Conservation (phyloP, 768 basidiomycete genomes). For the Boletus pseudopeckii region DNA sequence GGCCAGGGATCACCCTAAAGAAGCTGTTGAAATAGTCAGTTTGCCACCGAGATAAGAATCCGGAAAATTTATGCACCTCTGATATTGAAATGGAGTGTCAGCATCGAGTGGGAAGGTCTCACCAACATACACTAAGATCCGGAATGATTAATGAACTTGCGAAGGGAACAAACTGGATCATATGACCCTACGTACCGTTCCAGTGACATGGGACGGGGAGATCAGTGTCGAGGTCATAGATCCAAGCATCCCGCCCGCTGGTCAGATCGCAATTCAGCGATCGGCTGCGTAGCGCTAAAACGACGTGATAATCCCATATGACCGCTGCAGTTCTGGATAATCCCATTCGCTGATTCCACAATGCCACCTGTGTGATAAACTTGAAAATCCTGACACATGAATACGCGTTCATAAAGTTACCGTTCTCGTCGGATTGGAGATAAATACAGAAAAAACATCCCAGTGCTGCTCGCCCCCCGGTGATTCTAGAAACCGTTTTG, state of each 20-base stretch:
- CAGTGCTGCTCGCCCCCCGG: constrained; percentile 35
- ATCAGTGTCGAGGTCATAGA: constrained; percentile 67
- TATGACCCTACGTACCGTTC: constrained; percentile 38
- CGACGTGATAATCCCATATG: constrained; percentile 76
- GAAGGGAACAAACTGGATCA: neutral
- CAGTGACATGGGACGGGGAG: constrained; percentile 50
- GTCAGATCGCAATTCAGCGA: neutral
- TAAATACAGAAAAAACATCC: constrained; percentile 56
- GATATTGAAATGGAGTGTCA: constrained; percentile 34
- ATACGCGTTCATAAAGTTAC: constrained; percentile 33
- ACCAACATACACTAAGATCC: constrained; percentile 42
- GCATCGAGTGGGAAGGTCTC: constrained; percentile 40
- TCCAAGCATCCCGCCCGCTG: constrained; percentile 40
- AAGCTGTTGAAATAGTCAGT: constrained; percentile 36
- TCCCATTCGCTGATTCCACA: constrained; percentile 58
- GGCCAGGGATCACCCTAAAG: constrained; percentile 59
- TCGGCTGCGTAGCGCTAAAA: constrained; percentile 44
- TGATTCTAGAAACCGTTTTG: constrained; percentile 38
- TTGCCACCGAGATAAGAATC: constrained; percentile 5
- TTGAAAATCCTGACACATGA: constrained; percentile 1
- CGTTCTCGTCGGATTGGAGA: constrained; percentile 60
- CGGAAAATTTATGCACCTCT: constrained; percentile 40
- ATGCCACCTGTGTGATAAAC: constrained; percentile 46
- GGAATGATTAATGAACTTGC: constrained; percentile 15
- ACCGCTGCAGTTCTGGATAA: constrained; percentile 37